phyloP scores from a whole-genome alignment of 805 yeast species.

The Yarrowia alimentaria region DNA sequence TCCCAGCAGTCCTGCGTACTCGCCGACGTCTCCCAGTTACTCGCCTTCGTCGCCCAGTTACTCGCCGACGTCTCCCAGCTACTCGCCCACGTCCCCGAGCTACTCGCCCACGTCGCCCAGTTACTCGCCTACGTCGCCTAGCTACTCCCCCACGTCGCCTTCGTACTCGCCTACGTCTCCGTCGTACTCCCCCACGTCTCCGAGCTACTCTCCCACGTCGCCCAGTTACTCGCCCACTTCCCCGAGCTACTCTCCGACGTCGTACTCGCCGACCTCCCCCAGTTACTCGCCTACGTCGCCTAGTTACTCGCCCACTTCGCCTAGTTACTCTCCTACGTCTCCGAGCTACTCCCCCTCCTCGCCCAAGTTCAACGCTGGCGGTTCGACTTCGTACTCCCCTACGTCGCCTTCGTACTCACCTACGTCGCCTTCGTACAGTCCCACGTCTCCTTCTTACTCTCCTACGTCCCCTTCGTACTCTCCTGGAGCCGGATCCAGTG shows the following conservation, averaged over 20 bases:
- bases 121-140: slow-evolving; percentile 64
- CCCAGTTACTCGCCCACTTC: slow-evolving; percentile 68
- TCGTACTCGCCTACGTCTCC: slow-evolving; percentile 81
- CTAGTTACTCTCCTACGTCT: slow-evolving; percentile 65
- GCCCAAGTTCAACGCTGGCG: slow-evolving; percentile 76
- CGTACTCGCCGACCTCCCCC: slow-evolving; percentile 58
- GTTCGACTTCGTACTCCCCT: slow-evolving; percentile 55
- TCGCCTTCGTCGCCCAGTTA: slow-evolving; percentile 73
- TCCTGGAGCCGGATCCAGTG: slow-evolving; percentile 45
- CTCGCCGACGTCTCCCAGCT: slow-evolving; percentile 61
- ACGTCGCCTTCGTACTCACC: slow-evolving; percentile 66
- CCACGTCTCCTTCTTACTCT: slow-evolving; percentile 67
- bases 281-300: slow-evolving; percentile 64
- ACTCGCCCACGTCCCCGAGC: slow-evolving; percentile 69
- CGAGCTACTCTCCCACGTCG: slow-evolving; percentile 61
- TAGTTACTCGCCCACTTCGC: slow-evolving; percentile 72
- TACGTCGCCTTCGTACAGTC: slow-evolving; percentile 57
- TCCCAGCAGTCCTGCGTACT: slow-evolving; percentile 67
- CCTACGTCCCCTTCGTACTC: slow-evolving; percentile 79
- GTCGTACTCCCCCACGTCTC: slow-evolving; percentile 73
- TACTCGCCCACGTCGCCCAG: slow-evolving; percentile 67
- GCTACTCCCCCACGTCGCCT: slow-evolving; percentile 78
- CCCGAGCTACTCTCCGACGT: slow-evolving; percentile 67
- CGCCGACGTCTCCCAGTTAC: slow-evolving; percentile 69
- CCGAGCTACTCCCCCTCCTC: slow-evolving; percentile 70